phyloP scores from a whole-genome alignment of 495 filamentous ascomycete genomes.

The Aspergillus bertholletiae region DNA sequence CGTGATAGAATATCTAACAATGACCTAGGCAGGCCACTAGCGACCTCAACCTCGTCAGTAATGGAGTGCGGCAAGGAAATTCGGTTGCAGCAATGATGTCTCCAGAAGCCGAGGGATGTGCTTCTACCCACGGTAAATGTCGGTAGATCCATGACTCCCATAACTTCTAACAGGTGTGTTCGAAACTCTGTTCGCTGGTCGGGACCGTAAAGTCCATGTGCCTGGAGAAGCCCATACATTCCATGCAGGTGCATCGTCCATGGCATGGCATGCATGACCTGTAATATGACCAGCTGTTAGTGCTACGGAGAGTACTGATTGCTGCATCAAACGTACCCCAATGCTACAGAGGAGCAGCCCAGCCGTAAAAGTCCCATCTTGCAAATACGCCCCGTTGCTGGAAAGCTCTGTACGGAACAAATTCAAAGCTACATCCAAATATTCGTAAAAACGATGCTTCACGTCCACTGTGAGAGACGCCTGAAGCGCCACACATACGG shows the following conservation, averaged over 20 bases:
- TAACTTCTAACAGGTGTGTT: slow-evolving; percentile 31
- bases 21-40: slow-evolving; percentile 30
- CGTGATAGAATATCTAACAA: slow-evolving; percentile 31
- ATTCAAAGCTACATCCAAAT: slow-evolving; percentile 26
- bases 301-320: neutral
- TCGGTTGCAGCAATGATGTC: slow-evolving; percentile 22
- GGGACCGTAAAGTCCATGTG: slow-evolving; percentile 10
- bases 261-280: slow-evolving; percentile 32
- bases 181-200: slow-evolving; percentile 17
- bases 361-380: slow-evolving; percentile 31
- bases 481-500: slow-evolving; percentile 33
- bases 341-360: slow-evolving; percentile 35
- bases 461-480: slow-evolving; percentile 15
- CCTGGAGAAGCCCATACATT: slow-evolving; percentile 32
- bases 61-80: slow-evolving; percentile 5
- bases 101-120: slow-evolving; percentile 31
- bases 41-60: slow-evolving; percentile 20
- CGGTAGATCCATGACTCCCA: slow-evolving; percentile 36
- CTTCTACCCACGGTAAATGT: slow-evolving; percentile 29
- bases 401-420: slow-evolving; percentile 32
- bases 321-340: slow-evolving; percentile 23
- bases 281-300: neutral
- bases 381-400: slow-evolving; percentile 16
- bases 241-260: slow-evolving; percentile 40
- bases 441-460: slow-evolving; percentile 26